Conservation (phyloP, 139 green algal genomes). For the Haematococcus lacustris region DNA sequence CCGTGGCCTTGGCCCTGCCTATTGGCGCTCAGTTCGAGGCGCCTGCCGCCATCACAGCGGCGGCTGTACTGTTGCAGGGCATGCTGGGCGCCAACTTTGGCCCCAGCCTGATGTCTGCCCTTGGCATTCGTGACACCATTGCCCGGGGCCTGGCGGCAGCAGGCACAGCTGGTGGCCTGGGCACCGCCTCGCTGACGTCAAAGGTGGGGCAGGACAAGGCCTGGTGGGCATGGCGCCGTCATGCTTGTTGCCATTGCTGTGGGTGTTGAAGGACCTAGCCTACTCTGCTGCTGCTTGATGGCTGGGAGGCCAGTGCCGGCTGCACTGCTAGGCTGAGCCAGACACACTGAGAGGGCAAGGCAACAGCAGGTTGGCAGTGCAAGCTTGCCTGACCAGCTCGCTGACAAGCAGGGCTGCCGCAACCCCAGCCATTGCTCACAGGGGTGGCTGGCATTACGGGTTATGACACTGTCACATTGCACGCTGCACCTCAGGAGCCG, state of each 20-base stretch:
- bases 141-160: conserved; percentile 69
- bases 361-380: too few relatives aligned
- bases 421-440: too few relatives aligned
- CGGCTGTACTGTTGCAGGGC: conserved; percentile 65
- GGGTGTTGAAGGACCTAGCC: too few relatives aligned
- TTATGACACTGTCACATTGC: neutral
- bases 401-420: too few relatives aligned
- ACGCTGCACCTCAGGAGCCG: conserved; percentile 54
- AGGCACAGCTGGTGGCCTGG: conserved; percentile 60
- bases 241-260: too few relatives aligned
- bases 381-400: too few relatives aligned
- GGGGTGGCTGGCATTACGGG: neutral
- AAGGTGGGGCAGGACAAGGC: too few relatives aligned
- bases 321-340: too few relatives aligned
- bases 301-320: too few relatives aligned
- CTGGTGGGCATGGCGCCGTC: too few relatives aligned
- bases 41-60: conserved; percentile 65
- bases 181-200: conserved; percentile 70
- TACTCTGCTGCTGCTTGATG: neutral
- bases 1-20: conserved; percentile 80
- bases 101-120: conserved; percentile 53
- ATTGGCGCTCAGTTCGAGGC: conserved; percentile 62
- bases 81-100: conserved; percentile 70
- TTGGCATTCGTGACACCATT: conserved; percentile 73
- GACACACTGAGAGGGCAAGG: too few relatives aligned